Conservation (phyloP, 2,329 filamentous ascomycete genomes). For the Talaromyces atroroseus region DNA sequence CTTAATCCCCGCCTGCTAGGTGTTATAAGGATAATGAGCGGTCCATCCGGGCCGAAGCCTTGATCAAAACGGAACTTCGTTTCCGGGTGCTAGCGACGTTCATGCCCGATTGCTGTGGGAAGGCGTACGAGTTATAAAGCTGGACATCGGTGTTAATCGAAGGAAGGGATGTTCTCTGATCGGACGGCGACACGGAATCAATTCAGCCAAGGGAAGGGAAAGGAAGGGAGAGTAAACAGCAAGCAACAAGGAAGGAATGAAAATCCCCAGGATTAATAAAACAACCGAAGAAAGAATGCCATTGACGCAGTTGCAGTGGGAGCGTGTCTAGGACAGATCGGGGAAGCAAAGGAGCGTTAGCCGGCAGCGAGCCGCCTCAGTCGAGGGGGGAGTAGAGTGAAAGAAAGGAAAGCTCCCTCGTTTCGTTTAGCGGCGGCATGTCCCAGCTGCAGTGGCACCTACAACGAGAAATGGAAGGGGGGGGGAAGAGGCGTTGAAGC, state of each 20-base stretch:
- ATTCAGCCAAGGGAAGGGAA: not conserved
- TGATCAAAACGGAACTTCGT: not conserved
- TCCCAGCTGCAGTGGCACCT: constrained; percentile 8
- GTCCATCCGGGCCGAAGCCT: constrained; percentile 5
- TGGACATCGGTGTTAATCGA: not conserved
- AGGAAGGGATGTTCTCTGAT: not conserved
- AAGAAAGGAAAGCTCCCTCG: constrained; percentile 3
- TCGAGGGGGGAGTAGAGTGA: not conserved
- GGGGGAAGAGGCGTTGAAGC: not conserved
- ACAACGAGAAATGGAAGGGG: not conserved
- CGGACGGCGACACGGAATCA: not conserved
- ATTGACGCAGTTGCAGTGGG: not conserved
- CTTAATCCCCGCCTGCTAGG: not conserved
- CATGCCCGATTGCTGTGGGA: not conserved
- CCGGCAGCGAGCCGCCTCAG: not conserved
- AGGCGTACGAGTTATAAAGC: not conserved
- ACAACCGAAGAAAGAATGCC: not conserved
- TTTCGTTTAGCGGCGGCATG: not conserved
- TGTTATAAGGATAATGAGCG: not conserved
- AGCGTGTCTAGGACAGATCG: constrained; percentile 2
- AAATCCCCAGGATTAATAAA: not conserved
- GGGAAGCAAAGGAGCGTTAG: not conserved
- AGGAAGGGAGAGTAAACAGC: not conserved
- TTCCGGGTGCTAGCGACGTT: not conserved
- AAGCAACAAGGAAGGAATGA: not conserved